Evolutionary conservation across 148 eudicot genomes (phyloP), one percentile per base, ranked within the genome.

Genomic region (Euryodendron excelsum): DNA sequence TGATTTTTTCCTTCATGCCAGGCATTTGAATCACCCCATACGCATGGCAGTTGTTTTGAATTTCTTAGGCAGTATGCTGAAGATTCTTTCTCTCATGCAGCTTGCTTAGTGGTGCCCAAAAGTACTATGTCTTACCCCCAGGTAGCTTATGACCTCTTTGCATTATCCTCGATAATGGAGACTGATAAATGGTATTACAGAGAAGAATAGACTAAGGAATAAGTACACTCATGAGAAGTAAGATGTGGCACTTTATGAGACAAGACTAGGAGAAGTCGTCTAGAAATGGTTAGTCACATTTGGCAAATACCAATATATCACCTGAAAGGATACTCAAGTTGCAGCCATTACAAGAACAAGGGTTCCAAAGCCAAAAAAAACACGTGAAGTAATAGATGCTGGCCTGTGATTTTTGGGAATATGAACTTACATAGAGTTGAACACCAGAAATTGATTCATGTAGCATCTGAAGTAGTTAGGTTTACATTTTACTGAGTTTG

Each of bases 1-100:
- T 36, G 10, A 21, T 75, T 71, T 55, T 15, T 55, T 81, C 41
- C 14, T 36, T 36, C 45, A 61, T 84, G 76, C 44, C 90, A 96
- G 99, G 99, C 99, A 70, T 96, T 96, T 89, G 99, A 96, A 86
- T 93, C 99, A 41, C 99, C 99, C 23, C 88, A 96, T 76, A 96
- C 98, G 30, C 99, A 93, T 75, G 72, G 93, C 85, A 92, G 75
- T 79, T 93, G 98, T 87, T 71, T 86, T 83, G 84, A 92, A 72
- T 96, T 90, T 82, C 92, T 96, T 47, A 83, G 99, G 86, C 89
- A 93, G 83, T 96, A 96, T 85, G 98, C 95, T 30, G 93, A 77
- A 82, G 98, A 93, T 69, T 96, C 98, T 73, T 86, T 89, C 74
- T 86, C 97, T 41, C 88, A 58, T 55, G 95, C 97, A 50, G 98